Evolutionary conservation across 441 rosid genomes (phyloP).

Genomic region (Euphorbia schlechtendalii): DNA sequence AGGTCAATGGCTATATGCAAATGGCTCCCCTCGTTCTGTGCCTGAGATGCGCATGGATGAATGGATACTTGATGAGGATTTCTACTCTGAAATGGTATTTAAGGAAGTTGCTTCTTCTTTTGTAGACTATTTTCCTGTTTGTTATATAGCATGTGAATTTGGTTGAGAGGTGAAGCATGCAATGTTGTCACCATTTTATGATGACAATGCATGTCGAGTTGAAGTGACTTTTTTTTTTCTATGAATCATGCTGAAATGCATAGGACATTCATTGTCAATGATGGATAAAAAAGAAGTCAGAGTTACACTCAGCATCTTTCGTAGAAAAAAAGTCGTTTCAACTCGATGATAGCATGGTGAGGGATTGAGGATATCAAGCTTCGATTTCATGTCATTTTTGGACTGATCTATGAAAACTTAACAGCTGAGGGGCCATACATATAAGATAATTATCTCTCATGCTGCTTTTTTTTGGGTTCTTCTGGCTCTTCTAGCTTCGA

Average conservation of each 20-base stretch:
- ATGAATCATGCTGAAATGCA: no score
- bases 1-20: slow-evolving; percentile 85
- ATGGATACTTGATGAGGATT: slow-evolving; percentile 66
- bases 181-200: not conserved
- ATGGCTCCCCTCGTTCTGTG: slow-evolving; percentile 45
- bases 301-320: no score
- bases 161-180: not conserved
- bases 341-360: not conserved
- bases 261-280: no score
- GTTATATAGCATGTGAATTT: not conserved
- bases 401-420: not conserved
- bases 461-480: not conserved
- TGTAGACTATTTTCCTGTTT: not conserved
- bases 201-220: no score
- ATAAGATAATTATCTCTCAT: not conserved
- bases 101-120: not conserved
- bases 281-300: no score
- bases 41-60: slow-evolving; percentile 72
- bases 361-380: not conserved
- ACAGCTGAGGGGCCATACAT: not conserved
- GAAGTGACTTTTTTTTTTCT: not conserved
- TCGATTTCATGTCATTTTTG: not conserved
- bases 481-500: not conserved
- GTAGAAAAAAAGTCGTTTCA: no score
- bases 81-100: slow-evolving; percentile 68